phyloP scores from a whole-genome alignment of 169 alveolate genomes.

The Plasmodium berghei region DNA sequence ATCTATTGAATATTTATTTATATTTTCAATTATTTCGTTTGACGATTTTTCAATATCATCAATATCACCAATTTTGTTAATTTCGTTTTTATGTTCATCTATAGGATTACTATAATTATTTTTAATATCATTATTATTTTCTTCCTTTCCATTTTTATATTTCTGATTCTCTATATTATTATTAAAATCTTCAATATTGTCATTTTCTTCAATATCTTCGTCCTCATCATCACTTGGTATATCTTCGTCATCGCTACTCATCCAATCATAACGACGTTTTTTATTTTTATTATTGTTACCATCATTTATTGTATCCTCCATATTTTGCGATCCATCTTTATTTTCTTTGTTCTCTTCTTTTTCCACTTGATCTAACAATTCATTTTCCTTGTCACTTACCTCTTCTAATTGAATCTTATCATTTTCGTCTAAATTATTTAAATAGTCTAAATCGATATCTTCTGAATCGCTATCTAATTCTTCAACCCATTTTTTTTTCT shows the following conservation, averaged over 20 bases:
- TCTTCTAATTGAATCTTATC: conserved; percentile 39
- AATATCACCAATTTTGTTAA: conserved; percentile 2
- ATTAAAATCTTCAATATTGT: background rate
- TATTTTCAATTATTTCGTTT: conserved; percentile 40
- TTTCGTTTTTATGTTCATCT: background rate
- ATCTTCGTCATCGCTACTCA: conserved; percentile 78
- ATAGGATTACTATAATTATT: conserved; percentile 3
- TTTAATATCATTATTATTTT: background rate
- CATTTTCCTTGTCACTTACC: background rate
- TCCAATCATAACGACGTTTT: conserved; percentile 71
- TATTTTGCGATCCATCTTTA: background rate
- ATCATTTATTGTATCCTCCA: conserved; percentile 3
- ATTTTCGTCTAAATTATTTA: conserved; percentile 36
- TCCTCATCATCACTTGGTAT: conserved; percentile 70
- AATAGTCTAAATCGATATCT: conserved; percentile 70
- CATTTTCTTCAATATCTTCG: conserved; percentile 9
- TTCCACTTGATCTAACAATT: background rate
- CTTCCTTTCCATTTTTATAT: background rate
- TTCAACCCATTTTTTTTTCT: conserved; percentile 73
- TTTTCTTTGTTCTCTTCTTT: conserved; percentile 15
- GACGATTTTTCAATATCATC: background rate
- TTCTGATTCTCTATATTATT: conserved; percentile 6
- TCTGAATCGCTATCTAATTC: conserved; percentile 74
- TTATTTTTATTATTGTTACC: conserved; percentile 15
- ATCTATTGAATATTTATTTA: conserved; percentile 67